Percentiles rank a stretch among this genome's conserved stretches.
Conservation (phyloP, 768 basidiomycete species). For the Tylopilus cervinicoccineus region DNA sequence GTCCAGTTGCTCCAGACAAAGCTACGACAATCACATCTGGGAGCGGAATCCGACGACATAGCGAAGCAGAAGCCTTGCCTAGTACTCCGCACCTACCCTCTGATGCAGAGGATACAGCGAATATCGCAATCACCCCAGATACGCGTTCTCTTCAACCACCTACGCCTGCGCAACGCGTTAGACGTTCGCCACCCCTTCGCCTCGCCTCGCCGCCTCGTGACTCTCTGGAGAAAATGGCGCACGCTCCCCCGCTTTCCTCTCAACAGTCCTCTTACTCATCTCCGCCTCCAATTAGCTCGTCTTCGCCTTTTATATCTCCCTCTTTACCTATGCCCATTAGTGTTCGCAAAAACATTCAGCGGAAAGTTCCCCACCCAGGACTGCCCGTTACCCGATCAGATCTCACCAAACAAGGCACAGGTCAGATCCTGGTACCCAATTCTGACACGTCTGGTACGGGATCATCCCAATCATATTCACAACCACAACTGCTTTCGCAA, state of each 20-base stretch:
- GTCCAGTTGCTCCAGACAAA: constrained; percentile 3
- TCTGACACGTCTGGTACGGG: constrained; percentile 47
- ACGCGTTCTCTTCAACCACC: constrained; percentile 22
- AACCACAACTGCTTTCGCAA: constrained; percentile 21
- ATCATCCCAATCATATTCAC: constrained; percentile 32
- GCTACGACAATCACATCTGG: not conserved
- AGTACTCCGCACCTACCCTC: not conserved
- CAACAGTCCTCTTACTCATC: constrained; percentile 9
- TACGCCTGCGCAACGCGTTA: constrained; percentile 27
- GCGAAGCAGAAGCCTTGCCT: constrained; percentile 2
- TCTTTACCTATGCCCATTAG: constrained; percentile 3
- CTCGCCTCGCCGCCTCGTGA: constrained; percentile 4
- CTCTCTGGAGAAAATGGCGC: constrained; percentile 5
- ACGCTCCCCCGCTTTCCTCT: constrained; percentile 1
- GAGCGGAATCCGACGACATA: not conserved
- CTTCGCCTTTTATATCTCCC: constrained; percentile 5
- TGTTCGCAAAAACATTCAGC: constrained; percentile 30
- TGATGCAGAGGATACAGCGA: constrained; percentile 11
- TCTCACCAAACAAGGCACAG: constrained; percentile 31
- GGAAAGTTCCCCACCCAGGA: constrained; percentile 46
- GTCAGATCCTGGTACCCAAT: constrained; percentile 50
- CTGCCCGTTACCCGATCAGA: constrained; percentile 31
- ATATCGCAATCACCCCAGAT: constrained; percentile 5
- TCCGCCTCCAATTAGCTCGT: constrained; percentile 13
- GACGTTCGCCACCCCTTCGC: constrained; percentile 1